A percentile compares a stretch with the other conserved stretches of the same genome.
phyloP scores from a whole-genome alignment of 257 asterid genomes.

The Solanum peruvianum region DNA sequence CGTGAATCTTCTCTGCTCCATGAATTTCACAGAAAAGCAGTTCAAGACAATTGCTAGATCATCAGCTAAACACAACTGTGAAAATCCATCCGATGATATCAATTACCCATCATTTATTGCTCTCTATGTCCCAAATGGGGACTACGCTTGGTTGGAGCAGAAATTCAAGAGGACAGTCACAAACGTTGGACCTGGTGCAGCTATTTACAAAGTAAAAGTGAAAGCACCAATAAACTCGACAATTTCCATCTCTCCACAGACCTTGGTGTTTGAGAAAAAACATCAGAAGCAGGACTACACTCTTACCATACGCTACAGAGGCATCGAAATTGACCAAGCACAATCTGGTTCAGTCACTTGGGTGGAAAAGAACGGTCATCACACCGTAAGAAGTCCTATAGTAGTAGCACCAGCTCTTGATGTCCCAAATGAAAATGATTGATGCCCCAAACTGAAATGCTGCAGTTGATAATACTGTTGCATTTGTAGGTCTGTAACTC shows the following conservation, averaged over 20 bases:
- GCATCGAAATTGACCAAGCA: neutral
- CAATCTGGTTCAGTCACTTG: neutral
- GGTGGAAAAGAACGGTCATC: neutral
- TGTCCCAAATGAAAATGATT: neutral
- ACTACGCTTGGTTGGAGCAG: neutral
- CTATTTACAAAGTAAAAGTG: neutral
- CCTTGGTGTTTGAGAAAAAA: constrained; percentile 1
- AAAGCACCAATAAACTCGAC: neutral
- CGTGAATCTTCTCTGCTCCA: constrained; percentile 10
- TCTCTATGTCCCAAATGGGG: neutral
- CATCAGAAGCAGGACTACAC: neutral
- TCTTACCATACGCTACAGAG: neutral
- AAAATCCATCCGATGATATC: neutral
- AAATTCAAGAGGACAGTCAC: neutral
- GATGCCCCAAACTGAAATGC: neutral
- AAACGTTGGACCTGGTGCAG: constrained; percentile 5
- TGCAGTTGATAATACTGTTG: neutral
- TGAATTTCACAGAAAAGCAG: constrained; percentile 2
- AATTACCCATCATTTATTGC: constrained; percentile 9
- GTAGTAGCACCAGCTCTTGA: neutral
- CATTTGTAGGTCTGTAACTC: neutral
- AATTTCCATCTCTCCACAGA: neutral
- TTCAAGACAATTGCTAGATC: neutral
- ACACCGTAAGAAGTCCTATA: neutral
- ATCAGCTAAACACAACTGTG: neutral